Conservation (phyloP, 2,329 filamentous ascomycete species). For the Macrophomina tecta region DNA sequence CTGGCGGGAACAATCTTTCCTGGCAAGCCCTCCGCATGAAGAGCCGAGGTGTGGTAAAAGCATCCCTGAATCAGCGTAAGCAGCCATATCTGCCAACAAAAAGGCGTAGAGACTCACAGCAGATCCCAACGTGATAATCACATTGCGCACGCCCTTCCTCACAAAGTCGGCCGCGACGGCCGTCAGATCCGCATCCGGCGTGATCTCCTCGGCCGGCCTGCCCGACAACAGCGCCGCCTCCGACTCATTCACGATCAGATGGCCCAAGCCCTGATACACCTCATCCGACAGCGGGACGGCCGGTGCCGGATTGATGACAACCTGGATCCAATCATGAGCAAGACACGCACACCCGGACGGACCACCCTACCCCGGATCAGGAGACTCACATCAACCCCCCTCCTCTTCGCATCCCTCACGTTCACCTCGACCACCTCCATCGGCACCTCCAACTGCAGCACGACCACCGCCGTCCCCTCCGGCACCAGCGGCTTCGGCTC, state of each 20-base stretch:
- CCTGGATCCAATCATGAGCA: constrained; percentile 39
- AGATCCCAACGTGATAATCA: constrained; percentile 84
- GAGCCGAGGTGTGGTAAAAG: constrained; percentile 52
- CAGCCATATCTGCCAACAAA: background rate
- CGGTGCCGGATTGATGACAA: constrained; percentile 83
- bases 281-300: constrained; percentile 71
- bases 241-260: constrained; percentile 89
- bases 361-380: no score
- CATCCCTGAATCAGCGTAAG: constrained; percentile 43
- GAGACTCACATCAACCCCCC: constrained; percentile 32
- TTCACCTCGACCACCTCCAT: constrained; percentile 43
- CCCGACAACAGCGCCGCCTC: constrained; percentile 78
- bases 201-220: constrained; percentile 39
- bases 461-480: constrained; percentile 48
- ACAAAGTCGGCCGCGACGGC: constrained; percentile 67
- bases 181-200: constrained; percentile 43
- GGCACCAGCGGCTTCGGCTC: constrained; percentile 45
- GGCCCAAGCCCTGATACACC: constrained; percentile 71
- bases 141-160: constrained; percentile 70
- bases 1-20: constrained; percentile 64
- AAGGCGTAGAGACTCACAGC: constrained; percentile 58
- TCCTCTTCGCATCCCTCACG: constrained; percentile 9
- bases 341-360: no score
- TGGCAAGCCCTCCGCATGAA: constrained; percentile 50
- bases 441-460: constrained; percentile 57